Evolutionary conservation across 495 filamentous ascomycete species (phyloP).

Genomic region (Neurospora sp.): DNA sequence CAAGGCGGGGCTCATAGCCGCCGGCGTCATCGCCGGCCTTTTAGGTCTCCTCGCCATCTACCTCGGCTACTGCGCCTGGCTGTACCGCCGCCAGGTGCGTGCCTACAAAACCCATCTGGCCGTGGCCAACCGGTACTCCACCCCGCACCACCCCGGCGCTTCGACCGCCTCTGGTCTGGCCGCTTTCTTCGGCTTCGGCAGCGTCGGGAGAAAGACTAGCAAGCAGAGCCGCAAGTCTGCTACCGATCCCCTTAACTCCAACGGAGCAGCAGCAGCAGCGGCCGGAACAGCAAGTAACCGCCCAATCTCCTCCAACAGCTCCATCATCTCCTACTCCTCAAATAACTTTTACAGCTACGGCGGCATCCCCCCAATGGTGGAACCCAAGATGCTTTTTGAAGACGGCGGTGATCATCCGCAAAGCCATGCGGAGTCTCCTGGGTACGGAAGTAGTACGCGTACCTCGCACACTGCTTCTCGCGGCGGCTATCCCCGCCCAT

Average conservation of each 20-base stretch:
- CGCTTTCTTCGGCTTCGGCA: slow-evolving; percentile 12
- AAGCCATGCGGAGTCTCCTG: background rate
- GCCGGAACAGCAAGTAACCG: slow-evolving; percentile 1
- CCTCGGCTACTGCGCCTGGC: slow-evolving; percentile 61
- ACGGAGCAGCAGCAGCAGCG: slow-evolving; percentile 8
- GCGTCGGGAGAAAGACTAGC: slow-evolving; percentile 1
- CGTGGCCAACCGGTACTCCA: slow-evolving; percentile 36
- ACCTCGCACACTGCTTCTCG: slow-evolving; percentile 12
- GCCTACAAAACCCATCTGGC: slow-evolving; percentile 55
- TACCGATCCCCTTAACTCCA: background rate
- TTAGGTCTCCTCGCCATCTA: slow-evolving; percentile 48
- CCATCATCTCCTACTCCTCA: background rate
- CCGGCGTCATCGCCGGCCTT: slow-evolving; percentile 52
- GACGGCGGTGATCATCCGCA: slow-evolving; percentile 7
- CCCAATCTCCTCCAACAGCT: background rate
- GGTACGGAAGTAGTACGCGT: background rate
- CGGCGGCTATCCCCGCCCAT: background rate
- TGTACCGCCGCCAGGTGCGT: slow-evolving; percentile 53
- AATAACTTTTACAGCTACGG: slow-evolving; percentile 19
- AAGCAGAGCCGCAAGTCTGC: slow-evolving; percentile 10
- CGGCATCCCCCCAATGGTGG: slow-evolving; percentile 18
- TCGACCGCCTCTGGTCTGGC: slow-evolving; percentile 6
- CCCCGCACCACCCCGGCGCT: slow-evolving; percentile 2
- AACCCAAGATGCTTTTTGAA: slow-evolving; percentile 23
- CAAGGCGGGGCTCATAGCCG: slow-evolving; percentile 50